A percentile compares a stretch with the other conserved stretches of the same genome.
Conservation (phyloP, 164 flowering plant genomes). For the Sedum album region DNA sequence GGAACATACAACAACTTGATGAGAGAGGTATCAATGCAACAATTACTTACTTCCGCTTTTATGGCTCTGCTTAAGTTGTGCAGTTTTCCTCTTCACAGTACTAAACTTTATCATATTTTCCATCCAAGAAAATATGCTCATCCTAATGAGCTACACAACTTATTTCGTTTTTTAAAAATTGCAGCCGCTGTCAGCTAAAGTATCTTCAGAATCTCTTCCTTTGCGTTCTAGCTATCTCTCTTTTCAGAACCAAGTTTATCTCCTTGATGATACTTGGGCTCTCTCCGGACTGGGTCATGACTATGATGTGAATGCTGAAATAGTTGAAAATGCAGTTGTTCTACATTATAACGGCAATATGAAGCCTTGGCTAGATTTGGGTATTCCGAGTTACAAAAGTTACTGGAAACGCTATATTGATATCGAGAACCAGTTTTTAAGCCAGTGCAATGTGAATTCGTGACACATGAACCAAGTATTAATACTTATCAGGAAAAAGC, state of each 20-base stretch:
- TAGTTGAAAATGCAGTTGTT: constrained; percentile 47
- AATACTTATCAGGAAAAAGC: neutral
- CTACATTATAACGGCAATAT: constrained; percentile 89
- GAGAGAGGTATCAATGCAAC: constrained; percentile 40
- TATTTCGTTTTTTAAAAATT: neutral
- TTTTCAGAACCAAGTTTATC: constrained; percentile 50
- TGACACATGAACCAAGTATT: constrained; percentile 10
- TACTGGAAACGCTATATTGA: constrained; percentile 63
- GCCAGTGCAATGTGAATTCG: constrained; percentile 67
- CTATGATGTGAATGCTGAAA: constrained; percentile 30
- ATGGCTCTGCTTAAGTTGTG: neutral
- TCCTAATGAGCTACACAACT: neutral
- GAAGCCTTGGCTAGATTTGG: constrained; percentile 99
- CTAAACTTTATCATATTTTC: neutral
- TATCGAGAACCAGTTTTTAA: constrained; percentile 50
- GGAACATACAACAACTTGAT: constrained; percentile 34
- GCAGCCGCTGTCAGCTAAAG: constrained; percentile 11
- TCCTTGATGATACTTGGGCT: constrained; percentile 54
- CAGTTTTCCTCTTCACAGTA: neutral
- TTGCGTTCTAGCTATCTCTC: constrained; percentile 58
- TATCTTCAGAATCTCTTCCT: constrained; percentile 23
- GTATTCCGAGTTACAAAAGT: constrained; percentile 55
- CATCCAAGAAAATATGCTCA: no score
- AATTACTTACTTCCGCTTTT: neutral
- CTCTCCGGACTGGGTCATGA: constrained; percentile 78